A percentile compares a stretch with the other conserved stretches of the same genome.
Evolutionary conservation across 2,329 filamentous ascomycete species (phyloP).

Genomic region (Fusarium tuaranense): DNA sequence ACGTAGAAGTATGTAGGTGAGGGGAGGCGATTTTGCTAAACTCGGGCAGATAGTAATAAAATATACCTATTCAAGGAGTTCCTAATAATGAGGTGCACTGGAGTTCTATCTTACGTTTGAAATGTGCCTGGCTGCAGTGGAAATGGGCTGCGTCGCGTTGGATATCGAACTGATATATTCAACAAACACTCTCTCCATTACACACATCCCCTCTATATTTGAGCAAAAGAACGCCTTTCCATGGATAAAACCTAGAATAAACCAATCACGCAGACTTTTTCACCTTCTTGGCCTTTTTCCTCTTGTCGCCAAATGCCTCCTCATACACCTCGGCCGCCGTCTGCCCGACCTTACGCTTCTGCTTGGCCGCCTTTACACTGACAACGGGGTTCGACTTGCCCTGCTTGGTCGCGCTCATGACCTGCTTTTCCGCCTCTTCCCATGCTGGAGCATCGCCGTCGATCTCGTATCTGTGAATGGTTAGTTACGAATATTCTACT

Average conservation of each 20-base stretch:
- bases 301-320: conserved; percentile 66
- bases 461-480: conserved; percentile 68
- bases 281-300: conserved; percentile 65
- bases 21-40: neutral
- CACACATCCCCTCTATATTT: conserved; percentile 26
- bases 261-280: conserved; percentile 48
- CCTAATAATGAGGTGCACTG: neutral
- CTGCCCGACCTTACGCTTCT: conserved; percentile 77
- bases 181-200: conserved; percentile 33
- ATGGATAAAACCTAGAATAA: conserved; percentile 36
- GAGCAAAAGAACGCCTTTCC: conserved; percentile 42
- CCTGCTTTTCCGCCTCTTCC: conserved; percentile 81
- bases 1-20: neutral
- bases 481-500: neutral
- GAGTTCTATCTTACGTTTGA: no score
- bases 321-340: conserved; percentile 73
- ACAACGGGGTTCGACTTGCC: conserved; percentile 74
- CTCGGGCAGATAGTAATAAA: neutral
- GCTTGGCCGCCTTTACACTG: conserved; percentile 82
- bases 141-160: neutral
- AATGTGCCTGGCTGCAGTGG: neutral
- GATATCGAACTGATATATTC: neutral
- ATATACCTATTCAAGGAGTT: neutral
- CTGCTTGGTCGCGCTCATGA: conserved; percentile 67
- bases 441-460: conserved; percentile 71